A percentile compares a stretch with the other conserved stretches of the same genome.
phyloP scores from a whole-genome alignment of 208 protist species.

The Angomonas ambiguus region DNA sequence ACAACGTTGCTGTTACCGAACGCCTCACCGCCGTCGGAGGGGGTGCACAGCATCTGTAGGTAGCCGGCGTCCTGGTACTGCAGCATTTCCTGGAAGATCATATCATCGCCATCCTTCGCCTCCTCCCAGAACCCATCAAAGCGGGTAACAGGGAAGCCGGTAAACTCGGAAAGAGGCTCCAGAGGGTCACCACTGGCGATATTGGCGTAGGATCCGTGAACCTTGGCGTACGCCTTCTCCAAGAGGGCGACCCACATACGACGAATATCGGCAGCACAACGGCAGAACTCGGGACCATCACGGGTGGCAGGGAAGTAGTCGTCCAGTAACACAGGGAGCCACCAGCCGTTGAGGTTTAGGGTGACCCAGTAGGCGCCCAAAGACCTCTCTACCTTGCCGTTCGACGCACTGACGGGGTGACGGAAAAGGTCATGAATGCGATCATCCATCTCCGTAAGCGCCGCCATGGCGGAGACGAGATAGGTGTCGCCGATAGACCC shows the following conservation, averaged over 20 bases:
- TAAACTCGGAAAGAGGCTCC: conserved; percentile 69
- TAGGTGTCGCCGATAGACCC: conserved; percentile 80
- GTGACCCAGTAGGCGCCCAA: conserved; percentile 75
- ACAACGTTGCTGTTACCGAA: conserved; percentile 34
- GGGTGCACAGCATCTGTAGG: conserved; percentile 72
- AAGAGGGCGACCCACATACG: conserved; percentile 81
- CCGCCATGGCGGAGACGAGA: conserved; percentile 63
- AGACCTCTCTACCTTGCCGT: conserved; percentile 45
- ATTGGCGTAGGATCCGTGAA: conserved; percentile 76
- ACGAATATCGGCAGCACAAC: conserved; percentile 52
- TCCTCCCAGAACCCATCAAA: conserved; percentile 55
- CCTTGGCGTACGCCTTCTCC: conserved; percentile 87
- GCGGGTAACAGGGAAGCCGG: conserved; percentile 67
- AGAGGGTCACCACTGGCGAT: conserved; percentile 74
- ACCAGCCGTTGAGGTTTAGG: conserved; percentile 83
- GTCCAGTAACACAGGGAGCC: conserved; percentile 70
- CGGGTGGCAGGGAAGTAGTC: conserved; percentile 66
- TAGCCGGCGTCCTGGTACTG: conserved; percentile 38
- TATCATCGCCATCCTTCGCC: conserved; percentile 32
- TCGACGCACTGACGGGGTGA: conserved; percentile 49
- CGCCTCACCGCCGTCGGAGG: conserved; percentile 28
- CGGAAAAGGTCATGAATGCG: conserved; percentile 57
- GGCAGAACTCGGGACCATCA: conserved; percentile 55
- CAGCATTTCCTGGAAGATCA: conserved; percentile 48
- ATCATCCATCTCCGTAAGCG: conserved; percentile 36